Evolutionary conservation across 345 rosid genomes (phyloP).

Genomic region (Gynandropsis gynandra): DNA sequence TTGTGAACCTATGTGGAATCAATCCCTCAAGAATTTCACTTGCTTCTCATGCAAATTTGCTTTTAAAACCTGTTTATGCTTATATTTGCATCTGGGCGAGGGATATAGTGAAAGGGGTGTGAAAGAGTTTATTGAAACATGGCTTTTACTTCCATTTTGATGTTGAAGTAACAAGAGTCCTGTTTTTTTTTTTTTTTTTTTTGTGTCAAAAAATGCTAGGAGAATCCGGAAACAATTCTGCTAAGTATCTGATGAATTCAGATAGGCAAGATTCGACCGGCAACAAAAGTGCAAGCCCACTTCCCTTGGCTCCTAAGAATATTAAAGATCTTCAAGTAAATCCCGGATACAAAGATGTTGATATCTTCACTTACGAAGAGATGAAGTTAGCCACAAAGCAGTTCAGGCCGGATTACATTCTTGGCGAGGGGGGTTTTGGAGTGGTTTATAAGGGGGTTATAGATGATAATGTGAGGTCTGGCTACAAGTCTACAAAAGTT

Average conservation of each 20-base stretch:
- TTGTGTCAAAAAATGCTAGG: not conserved
- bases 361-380: constrained; percentile 74
- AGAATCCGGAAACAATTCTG: constrained; percentile 8
- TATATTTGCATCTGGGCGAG: too few species aligned
- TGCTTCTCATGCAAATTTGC: too few species aligned
- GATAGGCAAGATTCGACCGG: constrained; percentile 25
- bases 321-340: constrained; percentile 64
- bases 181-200: constrained; percentile 3
- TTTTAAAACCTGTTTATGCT: too few species aligned
- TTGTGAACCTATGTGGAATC: too few species aligned
- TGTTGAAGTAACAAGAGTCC: too few species aligned
- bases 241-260: constrained; percentile 21
- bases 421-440: constrained; percentile 97
- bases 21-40: too few species aligned
- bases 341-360: constrained; percentile 63
- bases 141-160: too few species aligned
- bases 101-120: too few species aligned
- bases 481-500: constrained; percentile 48
- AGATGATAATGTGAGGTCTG: constrained; percentile 56
- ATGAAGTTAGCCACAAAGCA: constrained; percentile 70
- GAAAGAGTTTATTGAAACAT: too few species aligned
- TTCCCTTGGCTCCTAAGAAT: constrained; percentile 45
- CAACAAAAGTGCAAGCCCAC: constrained; percentile 10
- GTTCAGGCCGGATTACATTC: constrained; percentile 72
- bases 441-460: constrained; percentile 80